Evolutionary conservation across 306 rosid genomes (phyloP), one percentile per base, ranked within the genome.

Genomic region (Mimosa bimucronata): DNA sequence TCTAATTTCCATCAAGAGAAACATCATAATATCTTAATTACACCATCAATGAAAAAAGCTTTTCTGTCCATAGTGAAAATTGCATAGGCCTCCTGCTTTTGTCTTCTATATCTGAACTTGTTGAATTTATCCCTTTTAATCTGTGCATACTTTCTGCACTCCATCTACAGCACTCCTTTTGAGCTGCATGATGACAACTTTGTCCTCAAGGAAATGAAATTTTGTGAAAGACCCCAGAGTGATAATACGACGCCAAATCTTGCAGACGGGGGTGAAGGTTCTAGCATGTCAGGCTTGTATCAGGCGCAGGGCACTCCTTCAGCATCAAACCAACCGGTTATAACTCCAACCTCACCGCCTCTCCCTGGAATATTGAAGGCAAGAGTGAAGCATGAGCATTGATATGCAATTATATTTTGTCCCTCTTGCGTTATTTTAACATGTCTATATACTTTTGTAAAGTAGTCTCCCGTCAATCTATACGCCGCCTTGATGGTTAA

Each of bases 131-230:
- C 50, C 64, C 30, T 46, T 66, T 34, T 25, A 26, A 66, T 58
- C 61, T 37, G 76, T 78, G 64, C 50, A 50, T 72, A 38, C 68
- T 40, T 84, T 70, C 41, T 77, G 74, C 50, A 72, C n/a, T 73
- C 55, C 73, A 74, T 60, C 38, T 84, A 85, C 88, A 95, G 98
- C 87, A 88, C 98, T 55, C 98, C 98, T 23, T 95, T 95, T 83
- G 98, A 95, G 97, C 92, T 95, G 83, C 98, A 95, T 58, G 98
- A 95, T 21, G 98, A 92, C 87, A 91, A 92, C 78, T 95, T 90
- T 78, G 98, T 92, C 57, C 88, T 93, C 66, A 93, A 91, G 86
- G 97, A 94, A 52, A 96, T 96, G 99, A 86, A 93, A 61, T 90
- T 95, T 75, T 86, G 91, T 67, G 91, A 89, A 34, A 82, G 90